Base-by-base conservation (phyloP, 2,329 filamentous ascomycete genomes). In the Botrytis elliptica region DNA sequence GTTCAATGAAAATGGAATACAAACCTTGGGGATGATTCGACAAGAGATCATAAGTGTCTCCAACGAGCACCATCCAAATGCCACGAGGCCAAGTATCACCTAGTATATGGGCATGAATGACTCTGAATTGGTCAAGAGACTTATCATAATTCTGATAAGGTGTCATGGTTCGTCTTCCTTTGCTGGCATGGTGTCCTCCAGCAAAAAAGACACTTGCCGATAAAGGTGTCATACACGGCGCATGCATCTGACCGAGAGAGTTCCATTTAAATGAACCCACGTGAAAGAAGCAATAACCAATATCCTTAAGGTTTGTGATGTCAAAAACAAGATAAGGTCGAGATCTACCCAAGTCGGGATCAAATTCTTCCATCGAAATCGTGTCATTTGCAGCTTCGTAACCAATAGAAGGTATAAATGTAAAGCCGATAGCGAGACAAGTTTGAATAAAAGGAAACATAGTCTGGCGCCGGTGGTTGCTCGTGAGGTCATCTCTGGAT, bases 261-360 rank as follows among this genome's bases (percentile, higher is more conserved):
- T 22, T 1, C 57, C 29, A 60, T 60, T 5, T 18, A 2, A 22
- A 22, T 1, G 57, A 60, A 22, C 18, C 16, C 57, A 60, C 29
- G 20, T 22, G 57, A 10, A 60, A 60, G 62, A 79, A 79, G 49
- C 76, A 78, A 63, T 79, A 78, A 7, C 69, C 70, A 5, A 75
- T 55, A 33, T 65, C 25, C 3, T 46, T 20, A 1, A 44, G 72
- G 20, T 77, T 66, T 9, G 77, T 76, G 46, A 79, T 77, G 65
- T 79, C 78, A 16, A 79, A 59, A 25, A 79, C 75, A 5, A 78
- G 57, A 60, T 60, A 36, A 36, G 57, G 18, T 60, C 10, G 2
- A 8, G 16, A 33, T 20, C 1, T 60, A 20, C 8, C 29, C 18
- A 60, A 33, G 18, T 60, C 14, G 9, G 29, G 9, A 60, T 36